Evolutionary conservation across 176 grass and related monocot species (phyloP), one percentile per base, ranked within the genome.

Genomic region (maize (Zea mays)): DNA sequence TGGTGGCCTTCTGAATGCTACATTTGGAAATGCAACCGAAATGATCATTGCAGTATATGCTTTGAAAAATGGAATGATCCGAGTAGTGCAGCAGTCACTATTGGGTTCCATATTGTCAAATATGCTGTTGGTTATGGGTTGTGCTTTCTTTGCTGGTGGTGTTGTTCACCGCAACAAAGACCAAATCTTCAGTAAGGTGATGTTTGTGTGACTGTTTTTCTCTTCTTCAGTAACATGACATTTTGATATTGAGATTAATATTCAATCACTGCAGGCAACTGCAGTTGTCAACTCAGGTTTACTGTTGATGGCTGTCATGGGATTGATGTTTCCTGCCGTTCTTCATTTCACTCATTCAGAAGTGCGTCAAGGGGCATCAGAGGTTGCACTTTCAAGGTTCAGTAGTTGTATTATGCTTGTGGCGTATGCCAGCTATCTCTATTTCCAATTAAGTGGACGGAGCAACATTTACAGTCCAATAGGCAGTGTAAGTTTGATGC

Each of bases 101-200:
- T 72, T 97, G 16, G 91, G 94, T 76, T 97, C 94, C 38, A 91
- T 97, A 79, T 76, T 97, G 63, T 97, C 94, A 67, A 97, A 97
- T 75, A 90, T 97, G 80, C 54, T 93, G 37, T 79, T 97, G 68
- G 90, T 97, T 67, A 69, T 97, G 6, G 90, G 93, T 21, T 90
- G 86, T 68, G 80, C 93, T 85, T 89, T 97, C 69, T 86, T 93
- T 78, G 87, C 71, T 54, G 90, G 93, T 20, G 93, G 93, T 71
- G 75, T 97, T 46, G 62, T 71, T 69, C 79, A 97, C 71, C 88
- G 84, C 36, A 78, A 81, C 4, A 89, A 92, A 83, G 87, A 93
- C 52, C 91, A 93, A 75, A 52, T 90, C 63, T 93, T 93, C 82
- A 93, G 88, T 73, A 93, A 93, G 88, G 91, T 90, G 56, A 51